Base-by-base conservation (phyloP, 2,329 filamentous ascomycete genomes). In the Pseudogymnoascus sp. region DNA sequence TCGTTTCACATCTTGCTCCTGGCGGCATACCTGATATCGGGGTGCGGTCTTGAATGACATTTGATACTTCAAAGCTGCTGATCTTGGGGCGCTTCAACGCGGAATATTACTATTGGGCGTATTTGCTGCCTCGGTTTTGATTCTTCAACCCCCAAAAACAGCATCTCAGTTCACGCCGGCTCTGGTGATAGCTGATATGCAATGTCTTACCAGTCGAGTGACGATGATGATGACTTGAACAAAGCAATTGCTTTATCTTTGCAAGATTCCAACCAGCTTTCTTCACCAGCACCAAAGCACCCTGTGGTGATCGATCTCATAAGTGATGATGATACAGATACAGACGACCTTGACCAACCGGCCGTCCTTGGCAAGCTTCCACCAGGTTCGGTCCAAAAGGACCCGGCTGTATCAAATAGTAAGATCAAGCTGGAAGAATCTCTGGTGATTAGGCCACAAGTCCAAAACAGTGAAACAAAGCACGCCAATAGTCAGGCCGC, bases 231-330 rank as follows among this genome's bases (percentile, higher is more conserved):
- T 64, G 83, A 85, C 31, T 73, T 88, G n/a, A 79, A 79, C 28
- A 78, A 78, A 64, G 86, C 86, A 31, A 86, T 89, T 63, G 84
- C 81, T 14, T 73, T 87, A 28, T 87, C 84, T 7, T 75, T 87
- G 14, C 73, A 75, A 43, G 70, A 76, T 12, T 33, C 50, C 4
- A 12, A 56, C 1, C 50, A 56, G 4, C 28, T 56, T 12, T 56
- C 50, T 56, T 56, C 50, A 22, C 50, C 50, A 3, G 28, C 10
- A 22, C 28, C 50, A 33, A 56, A 56, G 3, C 5, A 19, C 1
- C 28, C 28, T 2, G 50, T 22, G n/a, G 28, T 56, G n/a, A 59
- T 64, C 31, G 59, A 65, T 53, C 63, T 63, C 24, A 26, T 63
- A 11, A 62, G 61, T 56, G 61, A 65, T n/a, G 63, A 64, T 12